Base-by-base conservation (phyloP, 352 stramenopile species). In the Pythium sp. region DNA sequence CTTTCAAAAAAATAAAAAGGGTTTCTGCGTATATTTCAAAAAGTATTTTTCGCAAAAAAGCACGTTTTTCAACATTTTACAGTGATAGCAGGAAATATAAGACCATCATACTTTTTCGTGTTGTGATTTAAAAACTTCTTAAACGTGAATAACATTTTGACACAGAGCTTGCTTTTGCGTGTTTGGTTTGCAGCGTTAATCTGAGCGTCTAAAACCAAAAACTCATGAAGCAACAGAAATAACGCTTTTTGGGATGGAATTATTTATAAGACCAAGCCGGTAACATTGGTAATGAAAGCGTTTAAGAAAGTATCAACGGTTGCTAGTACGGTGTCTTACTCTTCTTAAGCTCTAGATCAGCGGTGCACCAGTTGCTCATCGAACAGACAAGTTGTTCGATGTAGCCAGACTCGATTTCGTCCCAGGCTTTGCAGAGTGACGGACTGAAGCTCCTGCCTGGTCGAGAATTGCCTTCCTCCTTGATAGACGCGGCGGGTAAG, bases 311-410 rank as follows among this genome's bases (percentile, higher is more conserved):
- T n/a, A 56, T 32, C n/a, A 32, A 11, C 20, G 20, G 20, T 56
- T 56, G 22, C 49, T 56, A 56, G 32, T 56, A 56, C 49, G 49
- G 49, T 56, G 49, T 32, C 49, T 32, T 56, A 18, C 49, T 32
- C 8, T n/a, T 14, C 49, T 20, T 56, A n/a, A 56, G 22, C 20
- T 56, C 49, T 32, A 56, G 0, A 28, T 20, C 49, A 56, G 49
- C 49, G 49, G 8, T 56, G 49, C 22, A 56, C 32, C 5, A n/a
- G 22, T 56, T 56, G 49, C n/a, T 56, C 8, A 56, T 32, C 22
- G 49, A 56, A 18, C 49, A n/a, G n/a, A 56, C 7, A 28, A 30
- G 47, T 30, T 0, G 47, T 55, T 55, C 47, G 47, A 15, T 55
- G 47, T 30, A 55, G 0, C n/a, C 47, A 55, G 47, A 55, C n/a